Evolutionary conservation across 179 eudicot genomes (phyloP), one percentile per base, ranked within the genome.

Genomic region (Heliamphora pulchella): DNA sequence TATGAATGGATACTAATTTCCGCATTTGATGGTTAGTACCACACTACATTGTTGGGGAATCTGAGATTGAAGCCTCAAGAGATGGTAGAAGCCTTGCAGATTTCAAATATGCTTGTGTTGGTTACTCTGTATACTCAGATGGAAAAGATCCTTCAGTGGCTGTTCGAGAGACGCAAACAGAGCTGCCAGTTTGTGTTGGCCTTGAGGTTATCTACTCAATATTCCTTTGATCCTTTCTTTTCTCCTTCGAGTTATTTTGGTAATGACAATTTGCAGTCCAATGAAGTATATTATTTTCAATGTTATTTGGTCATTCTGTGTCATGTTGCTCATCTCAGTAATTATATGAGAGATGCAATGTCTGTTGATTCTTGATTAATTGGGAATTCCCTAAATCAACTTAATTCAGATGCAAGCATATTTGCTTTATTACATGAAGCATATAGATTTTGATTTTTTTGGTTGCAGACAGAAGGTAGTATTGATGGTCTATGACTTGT

Each of bases 101-200:
- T 80, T 94, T 93, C 84, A 90, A 81, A 83, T 94, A 93, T 87
- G 93, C 88, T 79, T 93, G 98, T 80, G 87, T 93, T 80, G 98
- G 98, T 80, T 94, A 93, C 82, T 93, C 98, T 17, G 88, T 93
- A 43, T 94, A 87, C 78, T 54, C 87, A 43, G 90, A 91, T 82
- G 81, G 78, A 79, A 89, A 91, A 83, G 82, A 75, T 70, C 79
- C 78, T 76, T 22, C 87, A 20, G 66, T 80, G 47, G 84, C 84
- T 50, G 87, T 71, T 57, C 85, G 85, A 75, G 87, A 87, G 68
- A 82, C 86, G 53, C 86, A 83, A 77, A 81, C 91, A 18, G 90
- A 88, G 74, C 76, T 94, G 85, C 98, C 98, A 3, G 86, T 90
- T 75, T 94, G 98, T 80, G 85, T 87, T 82, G 98, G 97, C 58